These are phyloP conservation scores for Neurospora sp. DNA, from an alignment of 495 filamentous ascomycete genomes.

Conservation along the genomic window DNA sequence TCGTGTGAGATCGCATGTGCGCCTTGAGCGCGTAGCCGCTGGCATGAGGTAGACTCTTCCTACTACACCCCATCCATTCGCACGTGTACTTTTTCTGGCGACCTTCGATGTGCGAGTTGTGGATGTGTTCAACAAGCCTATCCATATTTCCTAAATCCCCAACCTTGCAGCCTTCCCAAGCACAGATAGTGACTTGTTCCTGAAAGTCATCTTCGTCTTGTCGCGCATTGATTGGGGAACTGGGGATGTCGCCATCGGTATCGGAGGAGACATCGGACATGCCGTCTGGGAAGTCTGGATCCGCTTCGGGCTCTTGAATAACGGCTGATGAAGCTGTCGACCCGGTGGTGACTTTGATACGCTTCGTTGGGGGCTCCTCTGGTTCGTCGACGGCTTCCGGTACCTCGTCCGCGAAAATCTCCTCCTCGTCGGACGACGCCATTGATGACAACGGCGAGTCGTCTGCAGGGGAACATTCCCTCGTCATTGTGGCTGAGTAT, in stretches of 20 bases:
- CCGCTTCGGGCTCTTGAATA: conserved; percentile 29
- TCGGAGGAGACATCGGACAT: conserved; percentile 70
- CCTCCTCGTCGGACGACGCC: conserved; percentile 37
- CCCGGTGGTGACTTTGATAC: conserved; percentile 35
- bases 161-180: conserved; percentile 75
- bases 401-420: conserved; percentile 35
- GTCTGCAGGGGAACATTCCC: conserved; percentile 19
- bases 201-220: conserved; percentile 72
- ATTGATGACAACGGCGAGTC: conserved; percentile 33
- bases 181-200: conserved; percentile 83
- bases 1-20: conserved; percentile 94
- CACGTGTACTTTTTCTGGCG: conserved; percentile 69
- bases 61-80: conserved; percentile 82
- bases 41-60: conserved; percentile 84
- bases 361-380: conserved; percentile 37
- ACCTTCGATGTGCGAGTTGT: conserved; percentile 82
- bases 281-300: conserved; percentile 28
- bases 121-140: conserved; percentile 81
- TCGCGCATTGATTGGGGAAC: conserved; percentile 50
- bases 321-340: conserved; percentile 38
- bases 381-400: conserved; percentile 23
- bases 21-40: conserved; percentile 92
- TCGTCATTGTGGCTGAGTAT: conserved; percentile 14
- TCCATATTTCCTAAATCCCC: conserved; percentile 91
- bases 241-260: conserved; percentile 74